A percentile compares a stretch with the other conserved stretches of the same genome.
Evolutionary conservation across 2,329 filamentous ascomycete genomes (phyloP).

Genomic region (Diaporthe sp.): DNA sequence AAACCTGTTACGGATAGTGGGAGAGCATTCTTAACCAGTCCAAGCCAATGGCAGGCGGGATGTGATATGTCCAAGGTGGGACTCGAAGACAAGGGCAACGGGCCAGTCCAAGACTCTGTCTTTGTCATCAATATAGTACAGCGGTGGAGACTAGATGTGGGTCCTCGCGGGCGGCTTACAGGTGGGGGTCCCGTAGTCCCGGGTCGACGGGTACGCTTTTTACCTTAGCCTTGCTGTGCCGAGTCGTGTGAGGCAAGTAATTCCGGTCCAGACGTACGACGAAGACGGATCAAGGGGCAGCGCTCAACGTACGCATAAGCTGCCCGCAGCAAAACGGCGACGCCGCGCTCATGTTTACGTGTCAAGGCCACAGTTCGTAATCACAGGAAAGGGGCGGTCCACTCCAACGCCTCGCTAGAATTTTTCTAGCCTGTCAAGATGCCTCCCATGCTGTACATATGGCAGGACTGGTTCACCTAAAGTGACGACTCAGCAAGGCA

Average conservation of each 20-base stretch:
- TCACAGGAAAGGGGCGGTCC: background rate
- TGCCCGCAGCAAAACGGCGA: conserved; percentile 22
- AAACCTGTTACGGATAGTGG: background rate
- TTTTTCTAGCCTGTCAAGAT: background rate
- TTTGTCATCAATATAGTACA: conserved; percentile 1
- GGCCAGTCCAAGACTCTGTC: background rate
- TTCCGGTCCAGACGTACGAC: conserved; percentile 19
- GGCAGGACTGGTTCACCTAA: background rate
- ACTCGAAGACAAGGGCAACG: background rate
- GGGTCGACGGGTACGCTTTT: background rate
- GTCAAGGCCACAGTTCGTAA: conserved; percentile 19
- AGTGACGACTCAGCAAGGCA: background rate
- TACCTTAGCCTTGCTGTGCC: background rate
- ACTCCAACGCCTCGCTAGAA: conserved; percentile 2
- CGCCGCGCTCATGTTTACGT: conserved; percentile 12
- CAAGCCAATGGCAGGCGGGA: background rate
- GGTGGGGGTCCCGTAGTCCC: conserved; percentile 24
- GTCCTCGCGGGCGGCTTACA: background rate
- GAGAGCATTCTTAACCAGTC: background rate
- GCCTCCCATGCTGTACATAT: background rate
- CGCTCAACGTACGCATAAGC: conserved; percentile 18
- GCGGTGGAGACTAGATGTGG: background rate
- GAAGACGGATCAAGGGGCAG: conserved; percentile 8
- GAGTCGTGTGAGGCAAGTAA: conserved; percentile 25
- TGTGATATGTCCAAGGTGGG: background rate